Conservation (phyloP, 306 rosid species). For the Lathyrus sativus region DNA sequence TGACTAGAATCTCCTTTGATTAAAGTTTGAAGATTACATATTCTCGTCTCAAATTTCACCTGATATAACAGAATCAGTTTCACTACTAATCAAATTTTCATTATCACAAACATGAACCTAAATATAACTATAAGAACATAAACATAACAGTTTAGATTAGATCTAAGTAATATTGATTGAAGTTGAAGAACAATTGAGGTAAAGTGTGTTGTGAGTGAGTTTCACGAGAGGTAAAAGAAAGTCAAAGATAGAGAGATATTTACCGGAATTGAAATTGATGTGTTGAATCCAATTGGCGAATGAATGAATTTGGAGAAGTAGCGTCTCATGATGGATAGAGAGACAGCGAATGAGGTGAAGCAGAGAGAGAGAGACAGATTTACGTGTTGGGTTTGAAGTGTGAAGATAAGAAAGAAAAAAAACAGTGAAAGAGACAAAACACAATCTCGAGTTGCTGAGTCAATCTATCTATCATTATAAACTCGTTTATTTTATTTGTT, state of each 20-base stretch:
- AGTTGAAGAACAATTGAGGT: background rate
- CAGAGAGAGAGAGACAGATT: too few species aligned
- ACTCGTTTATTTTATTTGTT: too few species aligned
- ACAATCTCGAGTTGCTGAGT: too few species aligned
- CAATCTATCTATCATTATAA: too few species aligned
- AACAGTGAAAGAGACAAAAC: too few species aligned
- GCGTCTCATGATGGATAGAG: constrained; percentile 30
- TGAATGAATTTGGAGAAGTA: constrained; percentile 38
- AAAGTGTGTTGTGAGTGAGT: background rate
- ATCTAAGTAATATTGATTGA: constrained; percentile 4
- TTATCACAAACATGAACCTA: too few species aligned
- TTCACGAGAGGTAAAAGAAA: background rate
- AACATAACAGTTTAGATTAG: background rate
- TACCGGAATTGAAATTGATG: constrained; percentile 45
- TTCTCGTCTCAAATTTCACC: constrained; percentile 51
- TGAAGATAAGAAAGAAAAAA: too few species aligned
- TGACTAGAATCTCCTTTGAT: constrained; percentile 36
- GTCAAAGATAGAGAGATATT: background rate
- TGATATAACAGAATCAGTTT: constrained; percentile 25
- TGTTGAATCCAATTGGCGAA: constrained; percentile 31
- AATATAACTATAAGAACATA: background rate
- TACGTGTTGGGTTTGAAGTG: too few species aligned
- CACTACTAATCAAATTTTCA: constrained; percentile 1
- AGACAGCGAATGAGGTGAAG: background rate
- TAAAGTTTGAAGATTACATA: constrained; percentile 28